Evolutionary conservation across 768 basidiomycete genomes (phyloP), one percentile per base, ranked within the genome.

Genomic region (Chalciporus sphaerocephalus): DNA sequence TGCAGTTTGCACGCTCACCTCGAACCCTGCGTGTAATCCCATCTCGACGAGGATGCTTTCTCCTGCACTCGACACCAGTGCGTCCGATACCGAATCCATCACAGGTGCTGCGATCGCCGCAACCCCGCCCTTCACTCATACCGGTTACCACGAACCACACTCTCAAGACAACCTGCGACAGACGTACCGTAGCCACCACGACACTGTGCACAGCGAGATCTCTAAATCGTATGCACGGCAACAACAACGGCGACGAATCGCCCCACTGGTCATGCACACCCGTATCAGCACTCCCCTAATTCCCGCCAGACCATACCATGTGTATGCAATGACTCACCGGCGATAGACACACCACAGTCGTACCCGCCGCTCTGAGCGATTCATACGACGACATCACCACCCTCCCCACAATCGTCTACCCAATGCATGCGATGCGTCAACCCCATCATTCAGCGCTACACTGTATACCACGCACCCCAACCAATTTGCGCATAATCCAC

Each of bases 351-450:
- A 82, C 58, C 12, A 81, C 70, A 35, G 65, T 78, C 2, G 75
- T 80, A 5, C 80, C 80, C 18, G 80, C 74, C 2, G 81, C 80
- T 32, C 77, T 70, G 13, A 83, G 61, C 12, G 78, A 75, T 66
- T 83, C 79, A 57, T 80, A 81, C 5, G 79, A 79, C 6, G 81
- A 81, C 70, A 81, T 71, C 17, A 80, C 78, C 40, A 85, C 79
- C 45, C 81, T 65, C 5, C 81, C 80, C 2, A 78, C 78, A 70
- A 80, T 75, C 2, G 78, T 79, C 78, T 81, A 60, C 9, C n/a
- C 48, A 21, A 10, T 38, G 16, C 20, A 17, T 9, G 24, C 16
- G 20, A n/a, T n/a, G n/a, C n/a, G n/a, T n/a, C n/a, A n/a, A n/a
- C n/a, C n/a, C n/a, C n/a, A n/a, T n/a, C n/a, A n/a, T n/a, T 25